Conservation (phyloP, 148 eudicot species). For the Nepenthes mirabilis region DNA sequence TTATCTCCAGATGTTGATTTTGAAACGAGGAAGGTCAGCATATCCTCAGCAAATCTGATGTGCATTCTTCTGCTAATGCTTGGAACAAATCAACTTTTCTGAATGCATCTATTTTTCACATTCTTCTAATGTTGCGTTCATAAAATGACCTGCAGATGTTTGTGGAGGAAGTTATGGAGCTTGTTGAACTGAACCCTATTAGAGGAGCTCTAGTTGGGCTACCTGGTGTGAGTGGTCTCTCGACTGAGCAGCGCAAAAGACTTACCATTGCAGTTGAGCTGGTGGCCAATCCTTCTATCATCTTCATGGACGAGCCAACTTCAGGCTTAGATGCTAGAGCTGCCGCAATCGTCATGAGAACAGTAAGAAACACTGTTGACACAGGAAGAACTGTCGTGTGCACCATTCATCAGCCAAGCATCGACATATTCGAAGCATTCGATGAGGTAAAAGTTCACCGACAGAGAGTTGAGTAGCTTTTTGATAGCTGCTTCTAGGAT, state of each 20-base stretch:
- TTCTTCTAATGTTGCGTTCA: background rate
- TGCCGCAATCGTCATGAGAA: constrained; percentile 65
- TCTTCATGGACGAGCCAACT: too few relatives aligned
- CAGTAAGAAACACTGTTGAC: constrained; percentile 12
- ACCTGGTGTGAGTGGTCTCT: constrained; percentile 41
- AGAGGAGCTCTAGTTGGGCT: constrained; percentile 37
- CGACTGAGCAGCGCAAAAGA: constrained; percentile 57
- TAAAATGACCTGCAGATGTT: constrained; percentile 15
- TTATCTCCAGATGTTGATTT: constrained; percentile 44
- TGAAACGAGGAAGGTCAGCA: constrained; percentile 33
- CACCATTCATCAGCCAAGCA: constrained; percentile 14
- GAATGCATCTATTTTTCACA: background rate
- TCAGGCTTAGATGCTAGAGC: constrained; percentile 16
- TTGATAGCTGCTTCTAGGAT: background rate
- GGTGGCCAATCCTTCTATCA: too few relatives aligned
- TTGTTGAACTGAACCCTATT: constrained; percentile 22
- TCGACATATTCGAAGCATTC: constrained; percentile 53
- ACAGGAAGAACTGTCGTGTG: too few relatives aligned
- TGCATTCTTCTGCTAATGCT: background rate
- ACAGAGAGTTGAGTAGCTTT: background rate
- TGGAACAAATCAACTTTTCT: background rate
- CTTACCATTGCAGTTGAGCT: constrained; percentile 24
- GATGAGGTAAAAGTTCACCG: constrained; percentile 33
- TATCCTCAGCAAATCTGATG: background rate
- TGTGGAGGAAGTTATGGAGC: constrained; percentile 16